A percentile compares a stretch with the other conserved stretches of the same genome.
Evolutionary conservation across 1,284 basidiomycete species (phyloP).

Genomic region (Cryptococcus depauperatus): DNA sequence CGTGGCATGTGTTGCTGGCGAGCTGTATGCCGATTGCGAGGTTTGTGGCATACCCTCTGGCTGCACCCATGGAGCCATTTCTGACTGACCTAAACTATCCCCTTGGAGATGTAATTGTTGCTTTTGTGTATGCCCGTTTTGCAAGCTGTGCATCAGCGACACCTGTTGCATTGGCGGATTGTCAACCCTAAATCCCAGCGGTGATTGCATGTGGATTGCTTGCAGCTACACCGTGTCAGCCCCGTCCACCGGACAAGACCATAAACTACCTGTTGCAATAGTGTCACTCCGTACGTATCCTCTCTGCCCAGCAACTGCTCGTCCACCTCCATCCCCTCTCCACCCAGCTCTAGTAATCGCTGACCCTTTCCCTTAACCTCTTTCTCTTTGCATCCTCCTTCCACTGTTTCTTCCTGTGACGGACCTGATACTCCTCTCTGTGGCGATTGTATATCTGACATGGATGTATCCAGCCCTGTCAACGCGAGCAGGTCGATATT

Average conservation of each 20-base stretch:
- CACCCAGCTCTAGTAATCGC: neutral
- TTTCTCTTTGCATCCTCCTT: neutral
- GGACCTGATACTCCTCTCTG: neutral
- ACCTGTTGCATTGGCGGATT: constrained; percentile 36
- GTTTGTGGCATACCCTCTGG: constrained; percentile 32
- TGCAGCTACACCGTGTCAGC: constrained; percentile 31
- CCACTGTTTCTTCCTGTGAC: neutral
- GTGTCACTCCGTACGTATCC: constrained; percentile 11
- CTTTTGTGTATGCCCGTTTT: neutral
- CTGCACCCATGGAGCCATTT: constrained; percentile 34
- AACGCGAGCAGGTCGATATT: constrained; percentile 11
- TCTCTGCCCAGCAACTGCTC: constrained; percentile 1
- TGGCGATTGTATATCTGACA: constrained; percentile 4
- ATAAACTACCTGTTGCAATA: constrained; percentile 17
- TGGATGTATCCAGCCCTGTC: constrained; percentile 8
- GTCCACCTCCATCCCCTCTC: constrained; percentile 11
- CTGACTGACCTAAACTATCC: constrained; percentile 20
- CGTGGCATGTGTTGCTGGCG: constrained; percentile 21
- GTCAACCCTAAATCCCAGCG: constrained; percentile 30
- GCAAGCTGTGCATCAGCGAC: constrained; percentile 15
- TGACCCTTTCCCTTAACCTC: neutral
- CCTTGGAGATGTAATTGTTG: neutral
- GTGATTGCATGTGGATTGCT: constrained; percentile 45
- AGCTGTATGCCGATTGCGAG: constrained; percentile 23
- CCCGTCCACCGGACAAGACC: neutral